Percentiles rank a stretch among this genome's conserved stretches.
Conservation (phyloP, 2,329 filamentous ascomycete species). For the Monosporascus sp. region DNA sequence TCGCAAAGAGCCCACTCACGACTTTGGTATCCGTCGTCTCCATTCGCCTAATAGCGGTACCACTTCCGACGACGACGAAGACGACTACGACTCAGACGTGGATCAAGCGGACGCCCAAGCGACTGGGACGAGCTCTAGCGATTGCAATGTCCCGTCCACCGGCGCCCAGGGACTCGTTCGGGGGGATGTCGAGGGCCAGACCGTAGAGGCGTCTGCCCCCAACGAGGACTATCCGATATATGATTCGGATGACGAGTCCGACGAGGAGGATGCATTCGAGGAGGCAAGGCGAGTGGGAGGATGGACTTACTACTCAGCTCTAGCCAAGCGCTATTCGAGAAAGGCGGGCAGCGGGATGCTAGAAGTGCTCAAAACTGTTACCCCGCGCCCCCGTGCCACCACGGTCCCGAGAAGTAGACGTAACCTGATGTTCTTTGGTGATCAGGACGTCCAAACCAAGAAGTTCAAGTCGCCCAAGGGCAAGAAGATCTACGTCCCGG, state of each 20-base stretch:
- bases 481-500: constrained; percentile 92
- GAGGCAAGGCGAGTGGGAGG: constrained; percentile 73
- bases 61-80: constrained; percentile 71
- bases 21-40: constrained; percentile 84
- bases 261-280: constrained; percentile 69
- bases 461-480: constrained; percentile 70
- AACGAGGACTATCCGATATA: constrained; percentile 80
- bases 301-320: constrained; percentile 64
- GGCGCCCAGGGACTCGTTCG: constrained; percentile 14
- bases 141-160: constrained; percentile 13
- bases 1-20: constrained; percentile 80
- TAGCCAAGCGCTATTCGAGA: constrained; percentile 44
- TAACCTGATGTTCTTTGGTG: constrained; percentile 47
- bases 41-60: constrained; percentile 71
- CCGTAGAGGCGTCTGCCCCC: constrained; percentile 53
- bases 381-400: constrained; percentile 51
- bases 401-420: constrained; percentile 54
- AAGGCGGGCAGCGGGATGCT: constrained; percentile 37
- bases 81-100: constrained; percentile 65
- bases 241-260: constrained; percentile 81
- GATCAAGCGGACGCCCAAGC: constrained; percentile 44
- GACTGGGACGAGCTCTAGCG: constrained; percentile 6
- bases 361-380: constrained; percentile 41
- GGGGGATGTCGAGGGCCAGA: constrained; percentile 76
- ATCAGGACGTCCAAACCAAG: constrained; percentile 50